These are phyloP conservation scores for Hamigera avellanea DNA, from an alignment of 495 filamentous ascomycete genomes.

Conservation along the genomic window DNA sequence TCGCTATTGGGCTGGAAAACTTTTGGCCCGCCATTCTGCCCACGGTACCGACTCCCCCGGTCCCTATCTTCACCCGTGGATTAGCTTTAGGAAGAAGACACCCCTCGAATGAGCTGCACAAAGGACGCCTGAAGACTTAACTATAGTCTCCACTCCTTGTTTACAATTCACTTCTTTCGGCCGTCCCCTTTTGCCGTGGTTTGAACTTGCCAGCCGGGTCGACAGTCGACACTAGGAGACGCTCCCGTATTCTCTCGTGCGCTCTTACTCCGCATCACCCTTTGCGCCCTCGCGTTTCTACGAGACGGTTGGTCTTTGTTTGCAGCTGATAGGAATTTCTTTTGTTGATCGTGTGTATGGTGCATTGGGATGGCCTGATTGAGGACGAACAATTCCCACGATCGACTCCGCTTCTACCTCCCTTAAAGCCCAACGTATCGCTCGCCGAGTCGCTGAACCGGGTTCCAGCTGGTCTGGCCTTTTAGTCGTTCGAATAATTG, in stretches of 20 bases:
- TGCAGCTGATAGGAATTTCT: too few species aligned
- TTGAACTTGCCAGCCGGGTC: too few species aligned
- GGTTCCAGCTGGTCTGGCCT: slow-evolving; percentile 36
- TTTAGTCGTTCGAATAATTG: slow-evolving; percentile 6
- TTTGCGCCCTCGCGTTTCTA: too few species aligned
- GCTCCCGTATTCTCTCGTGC: too few species aligned
- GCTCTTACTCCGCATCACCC: too few species aligned
- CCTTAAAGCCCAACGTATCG: neutral
- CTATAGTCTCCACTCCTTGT: slow-evolving; percentile 9
- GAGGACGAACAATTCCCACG: slow-evolving; percentile 4
- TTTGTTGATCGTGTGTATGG: too few species aligned
- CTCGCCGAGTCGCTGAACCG: slow-evolving; percentile 3
- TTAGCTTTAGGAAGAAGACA: slow-evolving; percentile 3
- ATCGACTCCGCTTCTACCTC: slow-evolving; percentile 1
- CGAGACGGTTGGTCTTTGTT: too few species aligned
- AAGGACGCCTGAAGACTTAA: slow-evolving; percentile 1
- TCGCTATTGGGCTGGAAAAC: too few species aligned
- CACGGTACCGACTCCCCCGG: slow-evolving; percentile 10
- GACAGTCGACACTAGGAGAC: too few species aligned
- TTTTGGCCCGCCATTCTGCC: neutral
- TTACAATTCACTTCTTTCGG: slow-evolving; percentile 31
- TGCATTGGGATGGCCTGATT: slow-evolving; percentile 28
- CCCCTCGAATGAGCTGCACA: slow-evolving; percentile 1
- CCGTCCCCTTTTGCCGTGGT: slow-evolving; percentile 2
- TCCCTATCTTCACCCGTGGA: slow-evolving; percentile 11